Percentiles rank a stretch among this genome's conserved stretches.
phyloP scores from a whole-genome alignment of 257 asterid genomes.

The Solanum sejunctum region DNA sequence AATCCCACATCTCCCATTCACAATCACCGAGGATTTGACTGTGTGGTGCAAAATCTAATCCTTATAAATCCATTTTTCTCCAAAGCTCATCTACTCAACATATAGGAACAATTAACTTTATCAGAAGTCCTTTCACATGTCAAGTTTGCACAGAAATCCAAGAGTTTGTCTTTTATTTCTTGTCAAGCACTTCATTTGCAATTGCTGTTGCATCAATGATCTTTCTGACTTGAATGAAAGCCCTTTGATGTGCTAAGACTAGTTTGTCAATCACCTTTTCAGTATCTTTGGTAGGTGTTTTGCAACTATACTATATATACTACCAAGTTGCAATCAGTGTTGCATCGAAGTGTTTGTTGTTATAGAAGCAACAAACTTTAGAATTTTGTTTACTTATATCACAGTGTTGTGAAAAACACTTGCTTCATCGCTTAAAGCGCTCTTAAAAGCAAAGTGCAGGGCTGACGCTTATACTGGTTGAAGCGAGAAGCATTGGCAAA shows the following conservation, averaged over 20 bases:
- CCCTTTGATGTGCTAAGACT: background rate
- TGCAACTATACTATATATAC: background rate
- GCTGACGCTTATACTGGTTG: no score
- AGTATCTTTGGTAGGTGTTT: background rate
- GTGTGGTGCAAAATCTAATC: background rate
- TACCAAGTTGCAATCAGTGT: background rate
- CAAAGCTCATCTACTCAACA: background rate
- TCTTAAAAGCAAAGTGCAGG: no score
- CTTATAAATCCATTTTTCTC: background rate
- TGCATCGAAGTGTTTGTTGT: background rate
- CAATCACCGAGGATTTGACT: background rate
- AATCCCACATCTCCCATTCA: background rate
- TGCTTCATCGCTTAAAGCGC: no score
- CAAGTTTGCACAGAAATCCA: background rate
- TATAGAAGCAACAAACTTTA: background rate
- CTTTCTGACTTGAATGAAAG: background rate
- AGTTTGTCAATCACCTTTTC: background rate
- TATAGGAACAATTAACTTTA: background rate
- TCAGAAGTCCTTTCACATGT: background rate
- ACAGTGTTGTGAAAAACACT: no score
- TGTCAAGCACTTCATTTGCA: background rate
- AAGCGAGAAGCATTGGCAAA: no score
- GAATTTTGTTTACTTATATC: background rate
- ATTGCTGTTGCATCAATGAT: background rate
- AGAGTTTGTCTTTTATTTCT: background rate